Evolutionary conservation across 768 basidiomycete genomes (phyloP).

Genomic region (Russula sp.): DNA sequence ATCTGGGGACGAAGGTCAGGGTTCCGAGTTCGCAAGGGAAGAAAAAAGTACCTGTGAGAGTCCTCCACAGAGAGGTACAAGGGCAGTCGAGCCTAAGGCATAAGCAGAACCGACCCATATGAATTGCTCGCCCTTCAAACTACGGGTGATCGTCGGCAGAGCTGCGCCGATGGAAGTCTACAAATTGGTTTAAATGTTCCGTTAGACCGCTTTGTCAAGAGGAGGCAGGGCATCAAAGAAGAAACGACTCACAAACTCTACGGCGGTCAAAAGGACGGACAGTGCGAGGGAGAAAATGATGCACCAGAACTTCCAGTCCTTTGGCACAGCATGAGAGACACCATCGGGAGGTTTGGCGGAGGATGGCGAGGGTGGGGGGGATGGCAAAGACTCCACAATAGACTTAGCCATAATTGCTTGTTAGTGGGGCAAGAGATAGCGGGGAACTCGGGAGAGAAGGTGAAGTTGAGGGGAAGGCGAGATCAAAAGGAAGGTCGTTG

Average conservation of each 20-base stretch:
- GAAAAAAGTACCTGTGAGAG: slow-evolving; percentile 28
- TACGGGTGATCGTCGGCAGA: slow-evolving; percentile 34
- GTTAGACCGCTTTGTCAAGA: background rate
- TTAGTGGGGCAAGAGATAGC: background rate
- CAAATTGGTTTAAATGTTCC: background rate
- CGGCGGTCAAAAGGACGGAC: slow-evolving; percentile 17
- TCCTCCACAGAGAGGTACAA: slow-evolving; percentile 34
- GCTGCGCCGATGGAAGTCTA: slow-evolving; percentile 33
- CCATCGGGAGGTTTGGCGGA: background rate
- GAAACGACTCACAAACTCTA: slow-evolving; percentile 20
- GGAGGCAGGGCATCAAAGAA: background rate
- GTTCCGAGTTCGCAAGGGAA: background rate
- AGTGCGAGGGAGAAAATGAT: slow-evolving; percentile 26
- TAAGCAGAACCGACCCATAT: slow-evolving; percentile 34
- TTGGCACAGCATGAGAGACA: slow-evolving; percentile 9
- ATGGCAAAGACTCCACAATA: background rate
- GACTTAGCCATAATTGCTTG: background rate
- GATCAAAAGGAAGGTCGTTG: too few relatives aligned
- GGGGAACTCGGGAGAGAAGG: background rate
- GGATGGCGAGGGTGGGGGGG: background rate
- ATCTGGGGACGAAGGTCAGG: slow-evolving; percentile 20
- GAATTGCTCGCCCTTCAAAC: slow-evolving; percentile 32
- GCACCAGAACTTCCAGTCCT: slow-evolving; percentile 30
- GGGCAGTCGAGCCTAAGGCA: slow-evolving; percentile 32
- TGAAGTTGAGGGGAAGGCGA: too few relatives aligned